phyloP scores from a whole-genome alignment of 164 flowering plant species.

The grape (Vitis vinifera) region ASM3070453v1 NC_081805.1:1146501-1147000 shows the following conservation, averaged over 20 bases:
- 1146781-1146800: slow-evolving; percentile 98
- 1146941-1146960: no score
- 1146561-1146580: slow-evolving; percentile 87
- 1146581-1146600: slow-evolving; percentile 73
- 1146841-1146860: neutral
- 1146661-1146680: slow-evolving; percentile 80
- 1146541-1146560: slow-evolving; percentile 92
- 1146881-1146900: slow-evolving; percentile 1
- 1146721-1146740: slow-evolving; percentile 89
- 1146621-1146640: slow-evolving; percentile 86
- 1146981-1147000: neutral
- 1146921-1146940: no score
- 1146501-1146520: slow-evolving; percentile 57
- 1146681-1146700: slow-evolving; percentile 96
- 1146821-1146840: slow-evolving; percentile 70
- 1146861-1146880: slow-evolving; percentile 3
- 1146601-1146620: slow-evolving; percentile 91
- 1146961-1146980: neutral
- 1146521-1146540: slow-evolving; percentile 85
- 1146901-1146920: neutral
- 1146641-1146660: slow-evolving; percentile 84
- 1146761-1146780: slow-evolving; percentile 47
- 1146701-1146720: slow-evolving; percentile 99
- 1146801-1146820: slow-evolving; percentile 88
- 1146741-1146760: slow-evolving; percentile 42